A percentile compares a stretch with the other conserved stretches of the same genome.
Evolutionary conservation across 2,329 filamentous ascomycete genomes (phyloP).

Genomic region (Venturia oleaginea): DNA sequence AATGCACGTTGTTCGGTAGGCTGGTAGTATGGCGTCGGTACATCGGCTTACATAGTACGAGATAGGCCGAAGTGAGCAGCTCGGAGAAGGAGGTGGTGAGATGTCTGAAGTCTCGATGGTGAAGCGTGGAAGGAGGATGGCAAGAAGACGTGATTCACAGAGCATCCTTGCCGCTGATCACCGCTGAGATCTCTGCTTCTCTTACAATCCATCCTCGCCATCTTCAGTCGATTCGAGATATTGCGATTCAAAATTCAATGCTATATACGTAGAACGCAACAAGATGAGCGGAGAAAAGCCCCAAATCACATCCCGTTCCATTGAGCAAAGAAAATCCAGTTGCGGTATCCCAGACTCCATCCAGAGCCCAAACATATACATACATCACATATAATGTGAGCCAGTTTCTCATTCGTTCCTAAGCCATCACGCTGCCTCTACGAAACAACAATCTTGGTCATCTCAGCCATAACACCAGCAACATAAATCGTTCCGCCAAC

Average conservation of each 20-base stretch:
- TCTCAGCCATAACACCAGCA: conserved; percentile 11
- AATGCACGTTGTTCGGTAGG: too few relatives aligned
- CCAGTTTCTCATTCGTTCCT: not conserved
- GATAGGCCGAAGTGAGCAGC: not conserved
- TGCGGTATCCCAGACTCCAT: not conserved
- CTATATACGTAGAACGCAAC: not conserved
- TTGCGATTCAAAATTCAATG: not conserved
- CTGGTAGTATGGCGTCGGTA: not conserved
- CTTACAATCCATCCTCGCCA: too few relatives aligned
- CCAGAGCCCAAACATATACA: not conserved
- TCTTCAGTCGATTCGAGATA: too few relatives aligned
- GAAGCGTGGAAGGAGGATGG: too few relatives aligned
- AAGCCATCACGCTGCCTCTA: not conserved
- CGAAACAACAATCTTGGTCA: conserved; percentile 9
- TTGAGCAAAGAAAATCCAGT: not conserved
- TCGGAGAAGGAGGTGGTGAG: too few relatives aligned
- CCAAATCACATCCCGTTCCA: not conserved
- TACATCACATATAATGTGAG: not conserved
- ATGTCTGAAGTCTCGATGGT: too few relatives aligned
- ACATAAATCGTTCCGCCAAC: conserved; percentile 6
- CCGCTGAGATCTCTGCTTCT: too few relatives aligned
- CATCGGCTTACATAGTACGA: not conserved
- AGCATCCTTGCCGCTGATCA: too few relatives aligned
- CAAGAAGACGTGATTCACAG: too few relatives aligned
- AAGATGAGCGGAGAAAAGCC: not conserved